phyloP scores from a whole-genome alignment of 805 yeast species.

The Sungouiozyma intestinalis region DNA sequence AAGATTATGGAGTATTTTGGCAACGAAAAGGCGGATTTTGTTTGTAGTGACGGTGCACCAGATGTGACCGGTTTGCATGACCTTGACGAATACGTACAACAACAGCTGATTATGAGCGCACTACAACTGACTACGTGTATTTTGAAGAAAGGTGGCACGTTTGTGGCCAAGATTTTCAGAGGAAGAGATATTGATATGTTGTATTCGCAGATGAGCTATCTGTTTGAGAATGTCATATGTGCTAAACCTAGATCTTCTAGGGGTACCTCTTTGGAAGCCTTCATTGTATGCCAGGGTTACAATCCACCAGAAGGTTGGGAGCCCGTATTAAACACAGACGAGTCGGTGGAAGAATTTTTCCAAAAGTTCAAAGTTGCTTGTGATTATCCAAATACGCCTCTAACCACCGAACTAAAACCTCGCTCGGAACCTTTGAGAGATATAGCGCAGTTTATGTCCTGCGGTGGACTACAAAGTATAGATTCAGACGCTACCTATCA shows the following conservation, averaged over 20 bases:
- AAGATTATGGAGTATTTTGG: constrained; percentile 73
- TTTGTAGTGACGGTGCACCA: constrained; percentile 97
- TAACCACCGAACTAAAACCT: constrained; percentile 26
- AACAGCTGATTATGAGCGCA: constrained; percentile 85
- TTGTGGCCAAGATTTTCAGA: constrained; percentile 92
- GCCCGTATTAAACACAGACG: constrained; percentile 47
- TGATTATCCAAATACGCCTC: constrained; percentile 1
- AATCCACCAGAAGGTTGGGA: constrained; percentile 76
- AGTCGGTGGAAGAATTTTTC: constrained; percentile 75
- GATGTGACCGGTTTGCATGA: constrained; percentile 98
- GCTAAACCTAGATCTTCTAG: constrained; percentile 95
- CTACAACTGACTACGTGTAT: constrained; percentile 84
- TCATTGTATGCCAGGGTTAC: constrained; percentile 85
- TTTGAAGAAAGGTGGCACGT: constrained; percentile 79
- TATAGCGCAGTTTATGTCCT: constrained; percentile 88
- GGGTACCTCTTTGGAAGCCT: constrained; percentile 89
- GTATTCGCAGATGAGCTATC: constrained; percentile 81
- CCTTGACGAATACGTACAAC: constrained; percentile 92
- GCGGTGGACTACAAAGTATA: constrained; percentile 80
- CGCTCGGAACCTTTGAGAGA: constrained; percentile 51
- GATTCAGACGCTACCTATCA: constrained; percentile 93
- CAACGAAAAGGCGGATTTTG: constrained; percentile 90
- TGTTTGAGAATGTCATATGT: constrained; percentile 81
- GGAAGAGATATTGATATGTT: constrained; percentile 92
- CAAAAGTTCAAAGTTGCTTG: constrained; percentile 24